Conservation (phyloP, 345 rosid genomes). For the Rhodamnia rubescens region DNA sequence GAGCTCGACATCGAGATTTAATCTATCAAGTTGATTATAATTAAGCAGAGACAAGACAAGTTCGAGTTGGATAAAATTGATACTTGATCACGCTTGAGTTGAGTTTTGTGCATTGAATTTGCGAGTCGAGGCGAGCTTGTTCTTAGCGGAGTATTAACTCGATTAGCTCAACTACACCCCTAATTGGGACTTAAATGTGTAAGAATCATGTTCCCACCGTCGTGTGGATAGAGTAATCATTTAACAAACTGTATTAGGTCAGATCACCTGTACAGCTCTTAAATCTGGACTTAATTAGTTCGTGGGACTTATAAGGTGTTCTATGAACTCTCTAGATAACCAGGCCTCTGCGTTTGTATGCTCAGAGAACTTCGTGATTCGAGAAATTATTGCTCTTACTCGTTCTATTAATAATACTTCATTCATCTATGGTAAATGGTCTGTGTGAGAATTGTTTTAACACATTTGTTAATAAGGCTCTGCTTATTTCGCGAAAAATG, state of each 20-base stretch:
- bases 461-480: not conserved
- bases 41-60: no score
- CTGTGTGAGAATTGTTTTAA: not conserved
- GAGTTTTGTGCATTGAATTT: not conserved
- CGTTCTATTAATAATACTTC: not conserved
- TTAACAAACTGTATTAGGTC: not conserved
- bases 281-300: not conserved
- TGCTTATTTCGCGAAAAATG: no score
- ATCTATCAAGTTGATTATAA: no score
- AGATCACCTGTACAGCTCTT: not conserved
- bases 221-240: not conserved
- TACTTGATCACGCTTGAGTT: not conserved
- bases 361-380: no score
- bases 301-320: not conserved
- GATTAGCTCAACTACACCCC: not conserved
- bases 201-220: not conserved
- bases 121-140: not conserved
- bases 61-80: no score
- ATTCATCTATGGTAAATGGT: not conserved
- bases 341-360: rapidly evolving
- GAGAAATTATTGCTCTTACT: not conserved
- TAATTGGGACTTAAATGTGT: not conserved
- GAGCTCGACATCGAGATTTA: no score
- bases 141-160: not conserved
- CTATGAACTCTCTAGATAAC: not conserved